Evolutionary conservation across 1,284 basidiomycete species (phyloP).

Genomic region (Amylostereum areolatum): DNA sequence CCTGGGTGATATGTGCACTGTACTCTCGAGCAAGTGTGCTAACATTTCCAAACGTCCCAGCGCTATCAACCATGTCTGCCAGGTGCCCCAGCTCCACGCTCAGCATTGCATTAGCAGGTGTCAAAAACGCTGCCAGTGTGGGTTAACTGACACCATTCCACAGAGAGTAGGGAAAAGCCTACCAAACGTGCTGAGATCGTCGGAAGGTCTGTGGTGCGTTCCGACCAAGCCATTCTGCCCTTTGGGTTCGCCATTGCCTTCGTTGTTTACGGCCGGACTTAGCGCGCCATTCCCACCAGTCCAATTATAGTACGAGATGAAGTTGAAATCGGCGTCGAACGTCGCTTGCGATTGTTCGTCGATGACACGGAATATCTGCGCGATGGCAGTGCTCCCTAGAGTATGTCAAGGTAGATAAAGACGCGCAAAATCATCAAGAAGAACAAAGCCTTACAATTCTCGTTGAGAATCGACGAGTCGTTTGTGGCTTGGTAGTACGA

Average conservation of each 20-base stretch:
- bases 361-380: conserved; percentile 70
- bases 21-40: conserved; percentile 50
- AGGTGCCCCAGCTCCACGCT: conserved; percentile 63
- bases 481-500: conserved; percentile 66
- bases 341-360: conserved; percentile 69
- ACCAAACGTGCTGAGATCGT: conserved; percentile 68
- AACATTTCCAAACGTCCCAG: conserved; percentile 40
- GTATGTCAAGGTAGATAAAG: not conserved
- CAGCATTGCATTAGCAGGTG: conserved; percentile 76
- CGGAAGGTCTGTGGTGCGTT: conserved; percentile 72
- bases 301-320: conserved; percentile 76
- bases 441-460: conserved; percentile 42
- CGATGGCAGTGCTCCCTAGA: conserved; percentile 62
- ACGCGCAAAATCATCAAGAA: not conserved
- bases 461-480: conserved; percentile 66
- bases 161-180: conserved; percentile 11
- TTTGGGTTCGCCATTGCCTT: conserved; percentile 65
- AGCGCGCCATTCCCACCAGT: conserved; percentile 60
- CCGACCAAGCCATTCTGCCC: conserved; percentile 58
- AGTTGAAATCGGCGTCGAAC: conserved; percentile 64
- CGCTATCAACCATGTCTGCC: conserved; percentile 51
- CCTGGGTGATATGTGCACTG: conserved; percentile 51
- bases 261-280: conserved; percentile 59
- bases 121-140: conserved; percentile 51
- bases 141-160: not conserved